phyloP scores from a whole-genome alignment of 2,329 filamentous ascomycete species.

The Botrytis fabae region DNA sequence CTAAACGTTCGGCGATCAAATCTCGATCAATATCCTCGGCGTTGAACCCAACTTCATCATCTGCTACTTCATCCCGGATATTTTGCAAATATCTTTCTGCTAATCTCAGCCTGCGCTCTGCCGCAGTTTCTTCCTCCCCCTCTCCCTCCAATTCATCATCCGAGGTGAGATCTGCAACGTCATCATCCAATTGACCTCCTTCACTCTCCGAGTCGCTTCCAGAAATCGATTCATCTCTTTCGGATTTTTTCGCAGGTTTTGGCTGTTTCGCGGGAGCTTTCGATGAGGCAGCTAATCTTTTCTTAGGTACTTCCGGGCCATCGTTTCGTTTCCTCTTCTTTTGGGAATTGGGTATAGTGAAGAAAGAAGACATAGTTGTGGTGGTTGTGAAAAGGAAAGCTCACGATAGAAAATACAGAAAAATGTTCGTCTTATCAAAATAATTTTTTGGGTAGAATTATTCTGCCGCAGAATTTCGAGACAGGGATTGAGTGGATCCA shows the following conservation, averaged over 20 bases:
- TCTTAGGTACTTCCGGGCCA: constrained; percentile 58
- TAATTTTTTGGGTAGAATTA: constrained; percentile 26
- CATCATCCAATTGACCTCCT: constrained; percentile 50
- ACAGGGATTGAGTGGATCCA: constrained; percentile 19
- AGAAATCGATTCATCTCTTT: constrained; percentile 71
- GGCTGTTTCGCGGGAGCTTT: constrained; percentile 33
- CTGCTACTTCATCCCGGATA: constrained; percentile 72
- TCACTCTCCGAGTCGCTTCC: constrained; percentile 76
- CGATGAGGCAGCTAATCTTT: constrained; percentile 52
- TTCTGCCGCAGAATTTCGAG: constrained; percentile 27
- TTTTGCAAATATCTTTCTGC: constrained; percentile 94
- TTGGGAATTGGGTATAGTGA: constrained; percentile 81
- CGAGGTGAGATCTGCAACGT: constrained; percentile 53
- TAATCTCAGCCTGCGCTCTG: constrained; percentile 80
- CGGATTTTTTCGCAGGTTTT: constrained; percentile 47
- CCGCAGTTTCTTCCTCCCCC: constrained; percentile 75
- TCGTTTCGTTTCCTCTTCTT: constrained; percentile 82
- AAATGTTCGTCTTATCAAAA: constrained; percentile 24
- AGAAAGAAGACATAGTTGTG: constrained; percentile 83
- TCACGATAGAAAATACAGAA: constrained; percentile 14
- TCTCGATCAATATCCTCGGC: constrained; percentile 92
- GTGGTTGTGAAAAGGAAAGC: background rate
- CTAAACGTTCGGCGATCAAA: constrained; percentile 82
- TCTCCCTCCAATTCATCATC: constrained; percentile 64
- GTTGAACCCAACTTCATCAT: constrained; percentile 79